phyloP scores from a whole-genome alignment of 371 early-diverging fungal species.

The Zancudomyces culisetae region DNA sequence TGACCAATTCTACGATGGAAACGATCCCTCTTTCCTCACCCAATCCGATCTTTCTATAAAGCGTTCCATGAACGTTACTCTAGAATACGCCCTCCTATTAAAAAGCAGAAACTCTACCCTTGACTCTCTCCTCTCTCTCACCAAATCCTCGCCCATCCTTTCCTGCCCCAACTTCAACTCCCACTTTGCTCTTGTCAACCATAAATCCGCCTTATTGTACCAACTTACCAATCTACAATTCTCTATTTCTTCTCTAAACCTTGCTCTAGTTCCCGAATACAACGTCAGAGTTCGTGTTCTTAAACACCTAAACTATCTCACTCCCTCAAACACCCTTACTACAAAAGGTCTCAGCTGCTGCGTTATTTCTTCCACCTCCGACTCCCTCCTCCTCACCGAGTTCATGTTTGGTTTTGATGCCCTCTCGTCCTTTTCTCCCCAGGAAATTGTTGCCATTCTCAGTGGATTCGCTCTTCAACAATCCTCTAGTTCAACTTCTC shows the following conservation, averaged over 20 bases:
- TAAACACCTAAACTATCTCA: slow-evolving; percentile 51
- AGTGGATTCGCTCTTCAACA: no score
- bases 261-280: slow-evolving; percentile 81
- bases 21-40: no score
- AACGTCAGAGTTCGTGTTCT: slow-evolving; percentile 70
- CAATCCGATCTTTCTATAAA: no score
- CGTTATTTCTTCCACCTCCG: slow-evolving; percentile 76
- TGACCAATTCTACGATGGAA: no score
- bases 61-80: no score
- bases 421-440: slow-evolving; percentile 70
- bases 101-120: no score
- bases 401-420: slow-evolving; percentile 92
- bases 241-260: slow-evolving; percentile 71
- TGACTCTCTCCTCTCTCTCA: no score
- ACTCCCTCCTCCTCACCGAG: slow-evolving; percentile 92
- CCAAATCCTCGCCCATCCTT: no score
- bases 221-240: slow-evolving; percentile 52
- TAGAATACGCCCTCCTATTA: no score
- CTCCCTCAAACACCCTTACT: slow-evolving; percentile 63
- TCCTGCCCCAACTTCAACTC: slow-evolving; percentile 2
- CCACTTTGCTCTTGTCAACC: slow-evolving; percentile 47
- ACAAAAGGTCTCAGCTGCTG: slow-evolving; percentile 98
- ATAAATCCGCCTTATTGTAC: slow-evolving; percentile 36
- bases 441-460: slow-evolving; percentile 84
- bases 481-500: no score